Evolutionary conservation across 305 asterid genomes (phyloP).

Genomic region (Fraxinus sp.): DNA sequence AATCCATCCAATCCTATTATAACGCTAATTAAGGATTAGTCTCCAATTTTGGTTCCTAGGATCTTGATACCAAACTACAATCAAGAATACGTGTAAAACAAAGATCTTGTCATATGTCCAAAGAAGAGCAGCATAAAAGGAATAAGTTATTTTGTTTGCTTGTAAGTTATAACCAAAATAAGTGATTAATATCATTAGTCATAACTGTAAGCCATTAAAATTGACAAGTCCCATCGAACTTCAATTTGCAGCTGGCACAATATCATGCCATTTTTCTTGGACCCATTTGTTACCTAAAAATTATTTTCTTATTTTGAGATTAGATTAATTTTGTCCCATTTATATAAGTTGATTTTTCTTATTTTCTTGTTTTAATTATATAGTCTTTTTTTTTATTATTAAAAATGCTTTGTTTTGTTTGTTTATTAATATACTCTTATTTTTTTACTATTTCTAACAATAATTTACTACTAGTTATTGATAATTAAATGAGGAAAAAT

Average conservation of each 20-base stretch:
- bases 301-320: too few relatives aligned
- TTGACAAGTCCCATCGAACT: slow-evolving; percentile 23
- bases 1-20: neutral
- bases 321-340: too few relatives aligned
- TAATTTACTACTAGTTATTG: too few relatives aligned
- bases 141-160: too few relatives aligned
- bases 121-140: neutral
- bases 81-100: neutral
- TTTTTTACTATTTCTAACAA: too few relatives aligned
- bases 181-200: neutral
- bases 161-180: neutral
- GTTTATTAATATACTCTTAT: too few relatives aligned
- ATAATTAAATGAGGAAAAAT: too few relatives aligned
- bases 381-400: too few relatives aligned
- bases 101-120: neutral
- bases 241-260: slow-evolving; percentile 18
- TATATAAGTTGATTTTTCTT: too few relatives aligned
- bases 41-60: neutral
- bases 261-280: slow-evolving; percentile 15
- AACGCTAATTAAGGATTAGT: too few relatives aligned
- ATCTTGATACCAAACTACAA: too few relatives aligned
- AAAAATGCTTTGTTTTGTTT: too few relatives aligned
- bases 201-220: neutral
- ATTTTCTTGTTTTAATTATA: neutral
- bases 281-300: neutral